Conservation (phyloP, 2,329 filamentous ascomycete species). For the Fusarium agapanthi region DNA sequence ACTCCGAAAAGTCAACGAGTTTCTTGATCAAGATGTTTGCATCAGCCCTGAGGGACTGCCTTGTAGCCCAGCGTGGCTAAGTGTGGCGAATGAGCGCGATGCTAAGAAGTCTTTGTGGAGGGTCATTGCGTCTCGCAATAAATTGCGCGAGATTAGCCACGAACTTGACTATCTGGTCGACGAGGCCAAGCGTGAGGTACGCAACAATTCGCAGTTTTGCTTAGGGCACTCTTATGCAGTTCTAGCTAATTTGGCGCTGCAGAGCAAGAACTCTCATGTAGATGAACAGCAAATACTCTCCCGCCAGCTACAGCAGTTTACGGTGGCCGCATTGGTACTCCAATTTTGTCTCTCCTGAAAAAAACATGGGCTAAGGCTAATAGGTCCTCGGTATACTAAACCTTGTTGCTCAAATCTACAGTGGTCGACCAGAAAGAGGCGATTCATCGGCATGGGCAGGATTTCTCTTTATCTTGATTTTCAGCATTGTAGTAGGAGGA, state of each 20-base stretch:
- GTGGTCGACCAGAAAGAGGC: not conserved
- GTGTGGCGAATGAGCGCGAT: not conserved
- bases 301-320: not conserved
- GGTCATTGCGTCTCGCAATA: not conserved
- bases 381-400: not conserved
- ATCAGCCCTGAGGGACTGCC: conserved; percentile 1
- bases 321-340: not conserved
- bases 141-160: not conserved
- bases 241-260: not conserved
- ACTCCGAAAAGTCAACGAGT: not conserved
- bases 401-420: not conserved
- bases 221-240: not conserved
- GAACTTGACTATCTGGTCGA: not conserved
- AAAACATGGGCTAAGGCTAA: not conserved
- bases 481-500: not conserved
- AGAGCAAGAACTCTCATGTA: not conserved
- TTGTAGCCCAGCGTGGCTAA: not conserved
- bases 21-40: not conserved
- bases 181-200: not conserved
- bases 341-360: not conserved
- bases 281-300: not conserved
- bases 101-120: not conserved
- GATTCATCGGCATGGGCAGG: not conserved
- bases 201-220: not conserved
- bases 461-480: not conserved